Base-by-base conservation (phyloP, 805 yeast genomes). In the Sugiyamaella smithiae region DNA sequence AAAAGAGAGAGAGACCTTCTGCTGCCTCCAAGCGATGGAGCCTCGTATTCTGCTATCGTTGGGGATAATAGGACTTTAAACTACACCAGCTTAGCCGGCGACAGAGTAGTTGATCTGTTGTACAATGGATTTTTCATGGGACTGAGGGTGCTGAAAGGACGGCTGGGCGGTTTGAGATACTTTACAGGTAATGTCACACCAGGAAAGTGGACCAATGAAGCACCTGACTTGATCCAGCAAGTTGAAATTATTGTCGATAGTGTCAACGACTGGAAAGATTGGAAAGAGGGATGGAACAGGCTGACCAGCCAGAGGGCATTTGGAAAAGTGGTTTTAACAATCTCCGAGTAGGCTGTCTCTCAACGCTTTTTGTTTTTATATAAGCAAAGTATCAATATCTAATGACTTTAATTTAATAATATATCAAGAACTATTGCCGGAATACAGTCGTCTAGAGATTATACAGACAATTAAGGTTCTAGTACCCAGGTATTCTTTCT, bases 281-380 rank as follows among this genome's bases (percentile, higher is more conserved):
- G 62, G 53, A 53, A 72, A 41, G 61, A 68, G 6, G 93, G 88
- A 1, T 62, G 76, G 40, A 75, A 75, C 6, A 68, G 68, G 53
- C 61, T 84, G 24, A 62, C 62, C 5, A 62, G 71, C 26, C 75
- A 78, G 49, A 68, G 62, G 42, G 81, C 83, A 5, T 77, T 74
- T 48, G 96, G 96, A 31, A 88, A 87, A 63, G 69, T 84, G 43
- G 76, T 88, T n/a, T 48, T 80, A 25, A 57, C 53, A 43, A 46
- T 64, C 19, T 23, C 22, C 8, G 33, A 7, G 16, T 29, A 29
- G 7, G n/a, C n/a, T n/a, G n/a, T n/a, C n/a, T n/a, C n/a, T n/a
- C n/a, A n/a, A n/a, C n/a, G n/a, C n/a, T n/a, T n/a, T n/a, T n/a
- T n/a, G n/a, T n/a, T n/a, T n/a, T n/a, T n/a, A n/a, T n/a, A n/a